Base-by-base conservation (phyloP, 495 filamentous ascomycete species). In the Chaetomium fimeti region DNA sequence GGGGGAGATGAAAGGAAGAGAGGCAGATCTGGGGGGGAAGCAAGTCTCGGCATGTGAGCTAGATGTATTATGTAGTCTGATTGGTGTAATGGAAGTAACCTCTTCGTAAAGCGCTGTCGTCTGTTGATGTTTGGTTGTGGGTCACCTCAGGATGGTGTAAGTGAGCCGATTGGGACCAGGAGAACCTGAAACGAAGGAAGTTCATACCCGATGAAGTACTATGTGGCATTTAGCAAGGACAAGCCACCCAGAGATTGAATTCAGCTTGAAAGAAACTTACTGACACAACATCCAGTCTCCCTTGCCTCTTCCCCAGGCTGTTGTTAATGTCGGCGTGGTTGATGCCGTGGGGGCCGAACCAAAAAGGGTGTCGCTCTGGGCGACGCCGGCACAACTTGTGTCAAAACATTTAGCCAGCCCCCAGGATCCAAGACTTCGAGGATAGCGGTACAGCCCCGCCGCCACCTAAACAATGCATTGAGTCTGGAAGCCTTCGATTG, bases 271-370 rank as follows among this genome's bases (percentile, higher is more conserved):
- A 25, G 42, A 56, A 38, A 20, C 29, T 61, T 27, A 61, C 59
- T 53, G 36, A 5, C 13, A 40, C 11, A 36, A 16, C n/a, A n/a
- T 25, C 7, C 11, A n/a, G 16, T 7, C 9, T 42, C 53, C 42
- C 62, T 59, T 36, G 45, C 43, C 53, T 47, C 66, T 63, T 61
- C 60, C 60, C 63, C 58, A 29, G 45, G 40, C 62, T 38, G 62
- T 47, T 61, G 64, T 57, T 60, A 22, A 27, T 42, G 64, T 71
- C 64, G 64, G 68, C 69, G 68, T 66, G 62, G 54, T 62, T 62
- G 68, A 68, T 63, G 71, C 66, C 62, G 63, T 32, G 28, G 40
- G 48, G 25, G 40, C 20, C 20, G 63, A 56, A 45, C 62, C 66
- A 65, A 29, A 15, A 24, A 38, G 29, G 28, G 20, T 5, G 55